Evolutionary conservation across 2,329 filamentous ascomycete genomes (phyloP).

Genomic region (Colletotrichum chlorophyti): DNA sequence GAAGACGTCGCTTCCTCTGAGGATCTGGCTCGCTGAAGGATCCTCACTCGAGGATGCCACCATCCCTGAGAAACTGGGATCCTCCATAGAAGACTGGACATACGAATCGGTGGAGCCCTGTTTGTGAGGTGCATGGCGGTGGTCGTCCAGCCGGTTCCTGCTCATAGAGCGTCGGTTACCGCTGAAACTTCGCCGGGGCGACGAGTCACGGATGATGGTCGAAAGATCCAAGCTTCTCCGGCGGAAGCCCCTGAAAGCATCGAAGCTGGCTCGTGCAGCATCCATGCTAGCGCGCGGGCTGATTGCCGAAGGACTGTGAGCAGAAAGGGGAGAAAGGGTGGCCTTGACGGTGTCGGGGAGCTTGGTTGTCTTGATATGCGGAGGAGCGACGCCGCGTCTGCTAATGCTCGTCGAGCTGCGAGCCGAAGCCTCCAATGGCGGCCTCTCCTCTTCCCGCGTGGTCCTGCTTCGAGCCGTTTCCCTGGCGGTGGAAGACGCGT

Average conservation of each 20-base stretch:
- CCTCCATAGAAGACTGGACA: slow-evolving; percentile 73
- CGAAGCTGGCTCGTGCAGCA: slow-evolving; percentile 58
- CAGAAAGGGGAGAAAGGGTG: slow-evolving; percentile 62
- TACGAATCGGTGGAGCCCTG: slow-evolving; percentile 77
- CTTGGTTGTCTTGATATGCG: slow-evolving; percentile 45
- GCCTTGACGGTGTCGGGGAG: slow-evolving; percentile 66
- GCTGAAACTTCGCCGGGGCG: slow-evolving; percentile 68
- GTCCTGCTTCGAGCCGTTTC: slow-evolving; percentile 16
- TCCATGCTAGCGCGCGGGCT: slow-evolving; percentile 66
- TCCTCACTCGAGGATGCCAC: slow-evolving; percentile 76
- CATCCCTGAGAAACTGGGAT: slow-evolving; percentile 74
- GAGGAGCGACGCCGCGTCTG: slow-evolving; percentile 28
- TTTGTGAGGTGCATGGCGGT: slow-evolving; percentile 53
- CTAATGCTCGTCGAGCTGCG: slow-evolving; percentile 28
- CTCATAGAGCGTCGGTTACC: slow-evolving; percentile 60
- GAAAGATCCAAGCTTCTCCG: slow-evolving; percentile 61
- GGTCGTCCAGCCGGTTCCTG: slow-evolving; percentile 54
- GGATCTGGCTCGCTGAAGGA: slow-evolving; percentile 88
- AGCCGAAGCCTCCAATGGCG: slow-evolving; percentile 18
- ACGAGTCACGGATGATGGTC: slow-evolving; percentile 47
- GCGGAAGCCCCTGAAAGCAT: slow-evolving; percentile 54
- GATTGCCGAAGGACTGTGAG: slow-evolving; percentile 45
- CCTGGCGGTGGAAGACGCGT: slow-evolving; percentile 52
- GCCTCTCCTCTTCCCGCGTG: slow-evolving; percentile 3
- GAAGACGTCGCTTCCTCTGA: slow-evolving; percentile 88